A percentile compares a stretch with the other conserved stretches of the same genome.
phyloP scores from a whole-genome alignment of 345 rosid genomes.

The Atalantia buxifolia region DNA sequence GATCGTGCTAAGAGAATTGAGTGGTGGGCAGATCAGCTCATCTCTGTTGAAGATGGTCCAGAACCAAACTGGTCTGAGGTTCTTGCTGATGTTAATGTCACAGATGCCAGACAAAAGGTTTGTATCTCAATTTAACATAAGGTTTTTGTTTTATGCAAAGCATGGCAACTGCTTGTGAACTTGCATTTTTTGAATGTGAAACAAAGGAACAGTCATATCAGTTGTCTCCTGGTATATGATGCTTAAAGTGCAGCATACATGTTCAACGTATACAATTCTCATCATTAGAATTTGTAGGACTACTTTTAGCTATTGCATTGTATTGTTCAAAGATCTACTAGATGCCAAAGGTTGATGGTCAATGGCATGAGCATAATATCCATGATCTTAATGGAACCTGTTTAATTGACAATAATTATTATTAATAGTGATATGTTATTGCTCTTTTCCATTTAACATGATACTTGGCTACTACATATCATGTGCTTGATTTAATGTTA shows the following conservation, averaged over 20 bases:
- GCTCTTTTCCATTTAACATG: background rate
- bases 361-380: background rate
- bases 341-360: background rate
- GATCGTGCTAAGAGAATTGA: slow-evolving; percentile 40
- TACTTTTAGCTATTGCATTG: background rate
- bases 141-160: slow-evolving; percentile 1
- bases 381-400: background rate
- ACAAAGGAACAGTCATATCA: background rate
- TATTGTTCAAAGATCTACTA: background rate
- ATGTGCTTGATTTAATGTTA: background rate
- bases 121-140: slow-evolving; percentile 9
- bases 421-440: background rate
- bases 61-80: slow-evolving; percentile 72
- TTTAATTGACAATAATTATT: background rate
- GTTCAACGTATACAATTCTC: background rate
- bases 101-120: slow-evolving; percentile 57
- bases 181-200: background rate
- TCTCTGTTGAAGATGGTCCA: slow-evolving; percentile 53
- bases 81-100: slow-evolving; percentile 42
- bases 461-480: background rate
- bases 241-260: background rate
- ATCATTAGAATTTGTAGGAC: background rate
- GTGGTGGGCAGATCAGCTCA: slow-evolving; percentile 67
- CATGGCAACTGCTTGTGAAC: background rate
- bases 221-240: background rate